phyloP scores from a whole-genome alignment of 805 yeast genomes.

The Phaffomyces antillensis region DNA sequence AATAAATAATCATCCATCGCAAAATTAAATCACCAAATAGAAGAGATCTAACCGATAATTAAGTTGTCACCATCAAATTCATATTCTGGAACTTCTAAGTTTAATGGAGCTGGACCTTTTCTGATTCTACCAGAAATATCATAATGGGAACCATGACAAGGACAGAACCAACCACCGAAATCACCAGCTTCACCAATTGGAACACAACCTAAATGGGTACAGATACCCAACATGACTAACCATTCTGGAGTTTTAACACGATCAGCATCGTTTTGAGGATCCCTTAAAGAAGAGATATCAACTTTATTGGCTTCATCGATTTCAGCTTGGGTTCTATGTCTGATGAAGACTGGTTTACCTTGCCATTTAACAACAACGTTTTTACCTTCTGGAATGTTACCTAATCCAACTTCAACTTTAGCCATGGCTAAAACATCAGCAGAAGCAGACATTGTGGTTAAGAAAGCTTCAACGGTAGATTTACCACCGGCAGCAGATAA shows the following conservation, averaged over 20 bases:
- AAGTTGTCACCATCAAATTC: slow-evolving; percentile 80
- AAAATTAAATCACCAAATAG: background rate
- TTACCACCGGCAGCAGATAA: slow-evolving; percentile 91
- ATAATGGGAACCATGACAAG: slow-evolving; percentile 99
- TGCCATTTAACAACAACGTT: slow-evolving; percentile 99
- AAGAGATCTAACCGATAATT: slow-evolving; percentile 65
- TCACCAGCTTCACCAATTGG: slow-evolving; percentile 99
- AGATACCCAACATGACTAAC: slow-evolving; percentile 98
- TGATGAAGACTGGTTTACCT: slow-evolving; percentile 98
- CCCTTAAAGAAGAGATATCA: slow-evolving; percentile 75
- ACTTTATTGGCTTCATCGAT: slow-evolving; percentile 89
- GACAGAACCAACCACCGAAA: slow-evolving; percentile 99
- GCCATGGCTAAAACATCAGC: slow-evolving; percentile 99
- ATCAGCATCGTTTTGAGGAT: slow-evolving; percentile 88
- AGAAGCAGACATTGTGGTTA: slow-evolving; percentile 92
- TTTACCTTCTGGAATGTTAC: slow-evolving; percentile 94
- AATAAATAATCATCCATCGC: background rate
- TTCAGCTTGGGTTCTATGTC: slow-evolving; percentile 95
- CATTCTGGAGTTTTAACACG: slow-evolving; percentile 97
- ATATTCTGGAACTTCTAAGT: slow-evolving; percentile 93
- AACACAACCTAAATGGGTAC: slow-evolving; percentile 99
- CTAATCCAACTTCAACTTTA: slow-evolving; percentile 93
- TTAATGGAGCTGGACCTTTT: slow-evolving; percentile 99
- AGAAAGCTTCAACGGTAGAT: slow-evolving; percentile 89
- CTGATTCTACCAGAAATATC: slow-evolving; percentile 99